Base-by-base conservation (phyloP, 2,329 filamentous ascomycete species). In the Gnomoniopsis sp. region DNA sequence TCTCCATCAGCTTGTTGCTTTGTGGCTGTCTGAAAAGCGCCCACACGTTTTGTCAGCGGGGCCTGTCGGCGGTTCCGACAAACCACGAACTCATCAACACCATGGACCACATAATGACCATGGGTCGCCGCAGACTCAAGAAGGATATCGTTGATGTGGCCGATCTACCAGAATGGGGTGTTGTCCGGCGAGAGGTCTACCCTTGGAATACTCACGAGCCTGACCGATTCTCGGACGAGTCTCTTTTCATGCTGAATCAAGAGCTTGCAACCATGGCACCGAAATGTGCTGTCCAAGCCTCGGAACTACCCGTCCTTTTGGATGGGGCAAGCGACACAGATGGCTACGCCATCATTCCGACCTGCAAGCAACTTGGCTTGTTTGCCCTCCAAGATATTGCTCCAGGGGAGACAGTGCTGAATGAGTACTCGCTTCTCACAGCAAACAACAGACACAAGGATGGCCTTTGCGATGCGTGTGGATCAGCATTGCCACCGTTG, bases 401-500 rank as follows among this genome's bases (percentile, higher is more conserved):
- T 0, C 85, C 91, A 0, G 90, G 89, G 11, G 89, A 96, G 70
- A 79, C 82, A 6, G 86, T 97, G 2, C 81, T 99, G 33, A 78
- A 84, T 50, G 95, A 99, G 69, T 90, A 88, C 61, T 95, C 92
- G 10, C 82, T 96, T 8, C 77, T 99, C 44, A 96, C 93, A 2
- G 93, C 91, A 49, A 95, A 93, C 66, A 95, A 95, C 70, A 87
- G 91, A 33, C 82, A 95, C 14, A 91, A 96, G 69, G 92, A 96
- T 62, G 81, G 89, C 4, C 82, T 93, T 33, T 98, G 93, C 72
- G 93, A 98, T 72, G 92, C 92, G 15, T 98, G 93, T 72, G 91
- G 91, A 66, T 80, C 83, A 8, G 84, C 85, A 23, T 80, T 96
- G 6, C 90, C 89, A 0, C 79, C 81, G 0, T 75, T 90, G 26